Conservation (phyloP, 2,329 filamentous ascomycete genomes). For the Colletotrichum lini region DNA sequence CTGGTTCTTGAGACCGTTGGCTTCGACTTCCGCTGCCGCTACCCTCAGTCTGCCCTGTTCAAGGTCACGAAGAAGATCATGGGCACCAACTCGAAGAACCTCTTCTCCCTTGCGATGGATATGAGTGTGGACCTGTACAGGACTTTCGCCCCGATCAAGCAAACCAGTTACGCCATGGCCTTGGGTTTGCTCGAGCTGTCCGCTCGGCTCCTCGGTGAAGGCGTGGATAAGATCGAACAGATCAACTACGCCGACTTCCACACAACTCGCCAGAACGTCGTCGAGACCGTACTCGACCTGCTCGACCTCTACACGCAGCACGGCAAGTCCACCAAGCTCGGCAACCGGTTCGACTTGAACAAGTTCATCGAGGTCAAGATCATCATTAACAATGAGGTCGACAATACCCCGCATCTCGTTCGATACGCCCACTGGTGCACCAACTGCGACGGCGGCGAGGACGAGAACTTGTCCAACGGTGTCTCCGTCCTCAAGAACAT, state of each 20-base stretch:
- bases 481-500: constrained; percentile 58
- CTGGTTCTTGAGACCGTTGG: constrained; percentile 92
- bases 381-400: constrained; percentile 84
- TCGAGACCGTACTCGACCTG: constrained; percentile 90
- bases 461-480: constrained; percentile 50
- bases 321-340: constrained; percentile 80
- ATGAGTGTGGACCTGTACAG: constrained; percentile 93
- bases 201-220: constrained; percentile 74
- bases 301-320: constrained; percentile 94
- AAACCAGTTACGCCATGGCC: constrained; percentile 87
- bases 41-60: constrained; percentile 87
- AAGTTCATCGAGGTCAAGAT: constrained; percentile 91
- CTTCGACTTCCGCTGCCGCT: constrained; percentile 93
- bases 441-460: constrained; percentile 62
- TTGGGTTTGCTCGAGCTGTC: constrained; percentile 87
- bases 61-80: constrained; percentile 80
- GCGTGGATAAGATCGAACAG: constrained; percentile 64
- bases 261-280: constrained; percentile 62
- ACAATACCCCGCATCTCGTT: constrained; percentile 69
- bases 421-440: constrained; percentile 75
- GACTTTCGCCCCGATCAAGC: constrained; percentile 93
- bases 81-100: constrained; percentile 62
- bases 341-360: constrained; percentile 79
- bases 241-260: constrained; percentile 65
- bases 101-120: constrained; percentile 80